These are phyloP conservation scores for Colletotrichum magnum DNA, from an alignment of 2,329 filamentous ascomycete genomes.

Conservation along the genomic window DNA sequence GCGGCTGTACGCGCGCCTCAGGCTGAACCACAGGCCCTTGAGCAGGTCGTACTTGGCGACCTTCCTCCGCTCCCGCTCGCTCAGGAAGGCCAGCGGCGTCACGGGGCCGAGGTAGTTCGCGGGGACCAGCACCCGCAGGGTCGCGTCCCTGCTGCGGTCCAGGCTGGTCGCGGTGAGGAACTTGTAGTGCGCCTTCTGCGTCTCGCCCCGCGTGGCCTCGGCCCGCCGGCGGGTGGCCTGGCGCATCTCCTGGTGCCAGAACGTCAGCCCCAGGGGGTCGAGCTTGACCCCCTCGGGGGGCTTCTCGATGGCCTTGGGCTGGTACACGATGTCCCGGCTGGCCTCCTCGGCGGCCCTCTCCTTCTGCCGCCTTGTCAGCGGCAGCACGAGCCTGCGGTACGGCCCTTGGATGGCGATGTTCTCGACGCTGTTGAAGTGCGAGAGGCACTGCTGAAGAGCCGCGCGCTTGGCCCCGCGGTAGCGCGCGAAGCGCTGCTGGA, in stretches of 20 bases:
- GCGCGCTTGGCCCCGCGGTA: constrained; percentile 61
- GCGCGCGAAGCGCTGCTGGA: constrained; percentile 47
- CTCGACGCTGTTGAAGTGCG: constrained; percentile 54
- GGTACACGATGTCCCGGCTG: constrained; percentile 31
- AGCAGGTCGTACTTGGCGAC: constrained; percentile 45
- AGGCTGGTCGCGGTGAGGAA: constrained; percentile 14
- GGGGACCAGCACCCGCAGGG: constrained; percentile 43
- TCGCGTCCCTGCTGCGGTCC: neutral
- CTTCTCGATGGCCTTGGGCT: constrained; percentile 30
- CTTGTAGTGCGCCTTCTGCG: constrained; percentile 42
- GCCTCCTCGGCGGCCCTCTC: constrained; percentile 33
- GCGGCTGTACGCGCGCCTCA: constrained; percentile 43
- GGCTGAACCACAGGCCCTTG: constrained; percentile 41
- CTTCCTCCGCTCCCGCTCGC: constrained; percentile 46
- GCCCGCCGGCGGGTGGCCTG: constrained; percentile 45
- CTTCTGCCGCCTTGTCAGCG: constrained; percentile 46
- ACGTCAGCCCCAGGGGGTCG: constrained; percentile 50
- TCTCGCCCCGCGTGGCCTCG: constrained; percentile 43
- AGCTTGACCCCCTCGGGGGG: constrained; percentile 36
- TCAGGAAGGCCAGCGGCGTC: constrained; percentile 43
- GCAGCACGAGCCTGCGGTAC: constrained; percentile 55
- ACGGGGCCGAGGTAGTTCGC: constrained; percentile 50
- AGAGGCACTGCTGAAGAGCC: constrained; percentile 59
- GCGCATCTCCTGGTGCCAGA: constrained; percentile 47
- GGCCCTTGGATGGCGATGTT: constrained; percentile 53